Conservation (phyloP, 495 filamentous ascomycete species). For the Echria macrotheca region DNA sequence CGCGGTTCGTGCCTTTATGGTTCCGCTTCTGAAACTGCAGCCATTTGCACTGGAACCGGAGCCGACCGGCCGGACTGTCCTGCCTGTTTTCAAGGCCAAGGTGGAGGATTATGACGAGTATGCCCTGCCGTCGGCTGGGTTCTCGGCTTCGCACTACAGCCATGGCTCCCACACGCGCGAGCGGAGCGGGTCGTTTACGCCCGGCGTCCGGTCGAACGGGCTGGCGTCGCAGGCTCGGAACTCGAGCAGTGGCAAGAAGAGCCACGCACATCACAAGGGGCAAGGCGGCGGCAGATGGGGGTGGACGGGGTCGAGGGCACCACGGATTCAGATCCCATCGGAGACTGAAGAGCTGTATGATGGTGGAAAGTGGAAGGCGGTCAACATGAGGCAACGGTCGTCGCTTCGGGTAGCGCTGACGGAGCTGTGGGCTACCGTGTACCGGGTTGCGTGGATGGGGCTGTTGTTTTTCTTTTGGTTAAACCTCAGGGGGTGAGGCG, state of each 20-base stretch:
- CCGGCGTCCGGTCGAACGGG: slow-evolving; percentile 10
- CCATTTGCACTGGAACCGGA: slow-evolving; percentile 42
- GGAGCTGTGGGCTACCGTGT: slow-evolving; percentile 44
- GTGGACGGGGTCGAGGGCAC: slow-evolving; percentile 35
- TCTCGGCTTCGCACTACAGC: slow-evolving; percentile 20
- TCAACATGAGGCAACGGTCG: slow-evolving; percentile 15
- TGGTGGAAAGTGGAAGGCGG: slow-evolving; percentile 30
- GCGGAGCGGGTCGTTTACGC: slow-evolving; percentile 15
- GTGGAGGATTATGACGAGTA: slow-evolving; percentile 38
- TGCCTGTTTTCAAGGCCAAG: slow-evolving; percentile 45
- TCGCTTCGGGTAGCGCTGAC: slow-evolving; percentile 23
- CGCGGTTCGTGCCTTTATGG: slow-evolving; percentile 53
- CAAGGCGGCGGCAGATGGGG: slow-evolving; percentile 25
- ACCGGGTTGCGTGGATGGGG: slow-evolving; percentile 43
- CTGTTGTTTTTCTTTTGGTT: slow-evolving; percentile 37
- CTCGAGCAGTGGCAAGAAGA: slow-evolving; percentile 8
- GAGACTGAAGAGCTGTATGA: slow-evolving; percentile 33
- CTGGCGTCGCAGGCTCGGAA: not conserved
- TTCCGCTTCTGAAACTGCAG: slow-evolving; percentile 40
- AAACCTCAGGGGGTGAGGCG: slow-evolving; percentile 30
- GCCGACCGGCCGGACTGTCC: slow-evolving; percentile 10
- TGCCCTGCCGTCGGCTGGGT: slow-evolving; percentile 20
- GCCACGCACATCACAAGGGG: slow-evolving; percentile 10
- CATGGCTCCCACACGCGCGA: slow-evolving; percentile 19
- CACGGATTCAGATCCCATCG: slow-evolving; percentile 39